These are phyloP conservation scores for Kwoniella heveanensis DNA, from an alignment of 768 basidiomycete species.

Conservation along the genomic window DNA sequence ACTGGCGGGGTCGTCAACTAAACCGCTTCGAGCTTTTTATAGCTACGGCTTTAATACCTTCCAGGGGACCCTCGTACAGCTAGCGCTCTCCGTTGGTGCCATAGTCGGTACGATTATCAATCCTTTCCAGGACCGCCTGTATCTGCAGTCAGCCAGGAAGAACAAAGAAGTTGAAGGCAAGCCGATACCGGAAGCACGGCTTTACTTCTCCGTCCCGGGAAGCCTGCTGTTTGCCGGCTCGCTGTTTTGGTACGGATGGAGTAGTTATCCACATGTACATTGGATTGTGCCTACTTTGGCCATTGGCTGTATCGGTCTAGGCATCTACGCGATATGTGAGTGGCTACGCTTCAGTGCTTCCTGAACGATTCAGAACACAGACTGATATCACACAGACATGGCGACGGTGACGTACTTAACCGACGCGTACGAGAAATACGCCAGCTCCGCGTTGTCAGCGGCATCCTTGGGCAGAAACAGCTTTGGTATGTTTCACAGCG, in stretches of 20 bases:
- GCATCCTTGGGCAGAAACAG: slow-evolving; percentile 13
- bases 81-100: slow-evolving; percentile 13
- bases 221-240: slow-evolving; percentile 22
- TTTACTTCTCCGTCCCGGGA: slow-evolving; percentile 25
- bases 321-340: slow-evolving; percentile 25
- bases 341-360: background rate
- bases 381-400: slow-evolving; percentile 11
- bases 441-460: slow-evolving; percentile 14
- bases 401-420: slow-evolving; percentile 14
- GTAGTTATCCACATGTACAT: slow-evolving; percentile 17
- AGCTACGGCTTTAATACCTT: slow-evolving; percentile 21
- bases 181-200: slow-evolving; percentile 22
- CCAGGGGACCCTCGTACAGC: slow-evolving; percentile 6
- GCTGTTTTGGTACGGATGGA: slow-evolving; percentile 24
- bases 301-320: slow-evolving; percentile 18
- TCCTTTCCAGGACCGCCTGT: slow-evolving; percentile 20
- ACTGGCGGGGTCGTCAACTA: background rate
- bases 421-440: slow-evolving; percentile 22
- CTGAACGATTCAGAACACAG: background rate
- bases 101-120: slow-evolving; percentile 18
- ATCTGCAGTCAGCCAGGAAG: slow-evolving; percentile 10
- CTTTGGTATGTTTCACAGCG: slow-evolving; percentile 10
- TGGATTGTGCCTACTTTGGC: slow-evolving; percentile 25
- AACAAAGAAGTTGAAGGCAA: slow-evolving; percentile 20
- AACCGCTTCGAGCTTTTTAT: background rate